Evolutionary conservation across 1,284 basidiomycete species (phyloP), one percentile per base, ranked within the genome.

Genomic region (Dichomitus squalens): DNA sequence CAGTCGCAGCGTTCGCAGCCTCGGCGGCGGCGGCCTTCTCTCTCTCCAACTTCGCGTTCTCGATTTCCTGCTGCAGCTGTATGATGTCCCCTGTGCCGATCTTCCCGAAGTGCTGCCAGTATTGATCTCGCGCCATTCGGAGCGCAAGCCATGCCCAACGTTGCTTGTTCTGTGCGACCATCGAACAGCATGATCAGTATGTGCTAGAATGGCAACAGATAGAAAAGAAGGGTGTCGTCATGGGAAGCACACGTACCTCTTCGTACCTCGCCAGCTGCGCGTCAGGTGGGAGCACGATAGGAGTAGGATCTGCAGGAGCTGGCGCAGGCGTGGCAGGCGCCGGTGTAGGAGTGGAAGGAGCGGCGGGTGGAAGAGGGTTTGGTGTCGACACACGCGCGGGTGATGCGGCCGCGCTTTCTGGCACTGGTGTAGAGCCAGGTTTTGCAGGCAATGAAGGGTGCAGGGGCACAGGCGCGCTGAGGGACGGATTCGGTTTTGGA

Each of bases 101-200:
- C 74, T 84, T 88, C n/a, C 84, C 83, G 60, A 91, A 90, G 64
- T 87, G 84, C 63, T 85, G 83, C 47, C 90, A 69, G 70, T 90
- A 75, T 60, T 83, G 80, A 64, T 90, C 89, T 35, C 89, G 86
- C 57, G 86, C 83, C 51, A 82, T 82, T 29, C 89, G 86, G 58
- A 92, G 79, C n/a, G 86, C 86, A n/a, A 92, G 77, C 89, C 89
- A 92, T 9, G 87, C 75, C 80, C 83, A 83, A 6, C 86, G 81
- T 61, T 86, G 80, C 65, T 90, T 91, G 70, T 82, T 86, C 89
- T 92, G 64, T 55, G 51, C 29, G 48, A 51, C 29, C 4, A 44
- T 16, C 52, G 23, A 44, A 4, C 31, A 48, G 27, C 35, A 18
- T 18, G 3, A 25, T 46, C 11, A 46, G 43, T 18, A 20, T 31